phyloP scores from a whole-genome alignment of 192 early-diverging fungal genomes.

The Cetraspora pellucida region DNA sequence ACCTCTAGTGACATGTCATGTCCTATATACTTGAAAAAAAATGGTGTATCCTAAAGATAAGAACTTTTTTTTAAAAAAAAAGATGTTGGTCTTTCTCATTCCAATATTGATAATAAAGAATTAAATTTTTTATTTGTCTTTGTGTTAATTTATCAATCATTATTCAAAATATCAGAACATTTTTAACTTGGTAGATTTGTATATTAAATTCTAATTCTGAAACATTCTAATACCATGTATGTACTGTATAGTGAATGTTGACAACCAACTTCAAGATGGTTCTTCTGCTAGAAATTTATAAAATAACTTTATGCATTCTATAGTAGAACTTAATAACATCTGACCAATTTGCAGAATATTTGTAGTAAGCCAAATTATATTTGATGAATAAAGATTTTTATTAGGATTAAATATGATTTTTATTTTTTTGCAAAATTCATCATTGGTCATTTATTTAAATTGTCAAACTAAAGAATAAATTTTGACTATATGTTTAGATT shows the following conservation, averaged over 20 bases:
- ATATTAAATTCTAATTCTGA: not conserved
- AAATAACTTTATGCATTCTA: not conserved
- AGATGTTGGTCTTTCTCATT: not conserved
- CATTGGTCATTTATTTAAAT: not conserved
- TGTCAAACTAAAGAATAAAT: not conserved
- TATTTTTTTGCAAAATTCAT: not conserved
- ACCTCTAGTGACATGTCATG: no score
- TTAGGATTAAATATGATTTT: not conserved
- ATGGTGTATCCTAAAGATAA: no score
- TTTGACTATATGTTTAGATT: slow-evolving; percentile 2
- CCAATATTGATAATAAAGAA: not conserved
- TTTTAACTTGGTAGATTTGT: not conserved
- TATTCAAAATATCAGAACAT: not conserved
- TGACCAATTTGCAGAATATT: not conserved
- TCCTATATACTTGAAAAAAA: no score
- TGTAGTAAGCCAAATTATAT: not conserved
- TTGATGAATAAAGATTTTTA: not conserved
- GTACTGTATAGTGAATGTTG: not conserved
- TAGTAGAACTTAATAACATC: not conserved
- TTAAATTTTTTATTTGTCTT: slow-evolving; percentile 4
- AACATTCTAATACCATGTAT: not conserved
- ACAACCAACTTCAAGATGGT: not conserved
- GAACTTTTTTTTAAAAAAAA: no score
- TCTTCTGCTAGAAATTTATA: slow-evolving; percentile 2
- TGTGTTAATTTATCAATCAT: not conserved